Percentiles rank a stretch among this genome's conserved stretches.
Conservation (phyloP, 2,329 filamentous ascomycete species). For the Neophaeococcomyces aloes region DNA sequence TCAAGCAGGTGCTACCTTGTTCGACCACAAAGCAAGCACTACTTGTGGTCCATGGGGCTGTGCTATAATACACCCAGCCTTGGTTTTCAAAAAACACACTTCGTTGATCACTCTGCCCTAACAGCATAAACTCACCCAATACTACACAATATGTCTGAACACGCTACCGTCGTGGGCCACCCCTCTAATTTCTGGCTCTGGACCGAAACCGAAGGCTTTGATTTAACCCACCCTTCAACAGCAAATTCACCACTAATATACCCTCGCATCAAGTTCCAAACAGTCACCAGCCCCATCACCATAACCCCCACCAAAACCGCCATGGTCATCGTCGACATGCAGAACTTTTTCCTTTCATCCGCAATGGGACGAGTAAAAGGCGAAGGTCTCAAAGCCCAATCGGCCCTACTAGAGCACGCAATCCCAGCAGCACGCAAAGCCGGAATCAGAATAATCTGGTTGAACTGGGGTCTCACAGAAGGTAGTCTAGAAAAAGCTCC, state of each 20-base stretch:
- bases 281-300: conserved; percentile 25
- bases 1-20: too few relatives aligned
- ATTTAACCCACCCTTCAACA: conserved; percentile 34
- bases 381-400: conserved; percentile 33
- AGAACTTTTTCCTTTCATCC: conserved; percentile 43
- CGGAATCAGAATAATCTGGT: conserved; percentile 43
- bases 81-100: too few relatives aligned
- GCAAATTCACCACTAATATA: conserved; percentile 20
- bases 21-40: too few relatives aligned
- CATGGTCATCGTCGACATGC: conserved; percentile 44
- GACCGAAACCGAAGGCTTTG: conserved; percentile 33
- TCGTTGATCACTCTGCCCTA: too few relatives aligned
- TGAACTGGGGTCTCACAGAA: conserved; percentile 50
- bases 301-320: conserved; percentile 36
- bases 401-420: conserved; percentile 33
- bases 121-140: too few relatives aligned
- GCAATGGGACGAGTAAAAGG: conserved; percentile 32
- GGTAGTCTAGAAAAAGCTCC: conserved; percentile 42
- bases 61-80: too few relatives aligned
- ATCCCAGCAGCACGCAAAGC: conserved; percentile 40
- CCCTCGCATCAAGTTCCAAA: conserved; percentile 18
- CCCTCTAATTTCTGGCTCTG: conserved; percentile 36
- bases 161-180: conserved; percentile 33
- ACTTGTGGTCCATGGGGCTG: too few relatives aligned
- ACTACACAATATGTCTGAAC: conserved; percentile 7